Conservation (phyloP, 495 filamentous ascomycete species). For the Aspergillus panamensis region DNA sequence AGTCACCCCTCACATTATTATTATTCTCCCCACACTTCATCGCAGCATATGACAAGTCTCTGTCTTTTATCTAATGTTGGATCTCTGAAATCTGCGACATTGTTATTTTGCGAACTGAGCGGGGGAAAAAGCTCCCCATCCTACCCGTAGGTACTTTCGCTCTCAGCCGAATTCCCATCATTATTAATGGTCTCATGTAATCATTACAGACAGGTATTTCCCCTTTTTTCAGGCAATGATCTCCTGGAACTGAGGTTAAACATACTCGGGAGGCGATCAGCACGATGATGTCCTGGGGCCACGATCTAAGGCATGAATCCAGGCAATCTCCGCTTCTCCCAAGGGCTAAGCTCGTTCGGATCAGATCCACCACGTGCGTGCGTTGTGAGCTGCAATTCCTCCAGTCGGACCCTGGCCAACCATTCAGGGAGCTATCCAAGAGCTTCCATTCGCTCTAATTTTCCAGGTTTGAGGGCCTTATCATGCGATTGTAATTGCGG, state of each 20-base stretch:
- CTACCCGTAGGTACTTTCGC: too few relatives aligned
- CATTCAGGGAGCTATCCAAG: constrained; percentile 4
- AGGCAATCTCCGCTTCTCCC: not conserved
- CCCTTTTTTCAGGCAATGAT: too few relatives aligned
- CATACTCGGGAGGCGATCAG: not conserved
- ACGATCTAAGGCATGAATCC: not conserved
- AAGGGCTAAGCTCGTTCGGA: not conserved
- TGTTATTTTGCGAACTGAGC: too few relatives aligned
- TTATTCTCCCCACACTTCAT: too few relatives aligned
- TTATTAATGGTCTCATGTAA: too few relatives aligned
- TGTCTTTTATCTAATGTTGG: too few relatives aligned
- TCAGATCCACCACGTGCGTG: constrained; percentile 10
- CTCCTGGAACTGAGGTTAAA: not conserved
- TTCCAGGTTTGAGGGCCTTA: not conserved
- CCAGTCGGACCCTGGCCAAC: not conserved
- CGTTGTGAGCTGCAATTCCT: constrained; percentile 6
- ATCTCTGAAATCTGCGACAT: too few relatives aligned
- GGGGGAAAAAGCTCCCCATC: too few relatives aligned
- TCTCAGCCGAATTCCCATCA: too few relatives aligned
- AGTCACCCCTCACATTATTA: too few relatives aligned
- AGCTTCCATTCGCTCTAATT: constrained; percentile 11
- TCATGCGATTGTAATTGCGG: not conserved
- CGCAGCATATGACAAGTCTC: too few relatives aligned
- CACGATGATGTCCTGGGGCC: not conserved
- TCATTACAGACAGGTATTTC: too few relatives aligned